Conservation (phyloP, 345 rosid species). For the Leavenworthia alabamica region DNA sequence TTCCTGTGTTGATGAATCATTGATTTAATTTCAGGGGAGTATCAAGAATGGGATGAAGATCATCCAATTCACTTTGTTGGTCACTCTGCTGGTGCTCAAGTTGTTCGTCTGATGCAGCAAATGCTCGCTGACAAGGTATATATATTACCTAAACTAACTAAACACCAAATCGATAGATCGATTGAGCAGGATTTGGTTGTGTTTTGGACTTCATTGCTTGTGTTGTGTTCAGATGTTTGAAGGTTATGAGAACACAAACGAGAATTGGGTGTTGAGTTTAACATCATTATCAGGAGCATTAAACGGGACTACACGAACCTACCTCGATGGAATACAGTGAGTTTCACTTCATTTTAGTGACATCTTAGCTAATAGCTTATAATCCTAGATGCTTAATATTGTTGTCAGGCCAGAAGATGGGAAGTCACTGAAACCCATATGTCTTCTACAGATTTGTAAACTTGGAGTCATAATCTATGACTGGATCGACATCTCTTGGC, state of each 20-base stretch:
- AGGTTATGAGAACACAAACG: conserved; percentile 74
- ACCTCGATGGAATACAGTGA: conserved; percentile 89
- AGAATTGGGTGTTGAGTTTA: conserved; percentile 88
- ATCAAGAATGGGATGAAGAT: conserved; percentile 88
- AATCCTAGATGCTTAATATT: background rate
- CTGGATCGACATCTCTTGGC: conserved; percentile 86
- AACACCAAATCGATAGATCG: background rate
- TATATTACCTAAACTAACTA: conserved; percentile 6
- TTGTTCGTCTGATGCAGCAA: conserved; percentile 95
- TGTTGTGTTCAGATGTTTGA: conserved; percentile 47
- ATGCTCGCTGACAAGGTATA: conserved; percentile 92
- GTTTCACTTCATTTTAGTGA: conserved; percentile 24
- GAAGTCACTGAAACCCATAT: conserved; percentile 55
- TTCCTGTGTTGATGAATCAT: conserved; percentile 5
- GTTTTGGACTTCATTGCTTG: conserved; percentile 9
- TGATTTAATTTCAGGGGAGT: conserved; percentile 51
- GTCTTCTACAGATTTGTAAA: conserved; percentile 75
- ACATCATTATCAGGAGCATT: conserved; percentile 93
- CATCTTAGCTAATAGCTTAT: background rate
- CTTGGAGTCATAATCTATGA: conserved; percentile 80
- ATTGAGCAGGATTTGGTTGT: background rate
- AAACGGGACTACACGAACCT: conserved; percentile 90
- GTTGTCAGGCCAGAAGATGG: conserved; percentile 78
- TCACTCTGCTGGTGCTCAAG: conserved; percentile 99
- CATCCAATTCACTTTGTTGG: conserved; percentile 98